Evolutionary conservation across 1,139 yeast species (phyloP), one percentile per base, ranked within the genome.

Genomic region (Candida tetrigidarum): DNA sequence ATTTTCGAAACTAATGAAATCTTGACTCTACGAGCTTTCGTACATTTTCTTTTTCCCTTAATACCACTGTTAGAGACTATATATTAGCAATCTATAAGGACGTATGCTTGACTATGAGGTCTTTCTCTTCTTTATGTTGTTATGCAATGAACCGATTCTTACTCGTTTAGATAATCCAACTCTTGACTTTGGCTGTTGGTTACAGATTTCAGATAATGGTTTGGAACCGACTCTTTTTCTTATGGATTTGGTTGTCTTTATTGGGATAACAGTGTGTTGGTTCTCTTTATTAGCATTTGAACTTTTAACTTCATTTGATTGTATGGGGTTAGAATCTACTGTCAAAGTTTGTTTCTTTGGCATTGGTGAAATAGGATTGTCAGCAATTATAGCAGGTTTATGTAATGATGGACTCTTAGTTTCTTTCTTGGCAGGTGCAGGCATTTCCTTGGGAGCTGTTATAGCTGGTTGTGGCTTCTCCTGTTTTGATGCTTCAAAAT

Each of bases 141-240:
- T 53, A 53, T 71, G 76, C 42, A 70, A 56, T 10, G 73, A 55
- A 26, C 68, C 75, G 3, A 71, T 56, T 41, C 55, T 63, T 16
- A 49, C 46, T 37, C 57, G 53, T 47, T 57, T 64, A 4, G 70
- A 69, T 38, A 71, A 59, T 3, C 76, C 76, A 6, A 68, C 68
- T 43, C 67, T 56, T 36, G 50, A 38, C 25, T 37, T 45, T n/a
- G 42, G 49, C 20, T 35, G 40, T 35, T 51, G 53, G 27, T 40
- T 46, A 26, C 54, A 39, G 16, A 55, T 47, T 26, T 50, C 57
- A 14, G 56, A 46, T n/a, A 56, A 42, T 20, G 47, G 50, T 41
- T 52, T 54, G 5, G 52, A 43, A 7, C 46, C 41, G 14, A 44
- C 19, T 22, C 47, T 40, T 34, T 47, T 49, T 16, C 48, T 37